Conservation (phyloP, 495 filamentous ascomycete genomes). For the Poronia punctata region DNA sequence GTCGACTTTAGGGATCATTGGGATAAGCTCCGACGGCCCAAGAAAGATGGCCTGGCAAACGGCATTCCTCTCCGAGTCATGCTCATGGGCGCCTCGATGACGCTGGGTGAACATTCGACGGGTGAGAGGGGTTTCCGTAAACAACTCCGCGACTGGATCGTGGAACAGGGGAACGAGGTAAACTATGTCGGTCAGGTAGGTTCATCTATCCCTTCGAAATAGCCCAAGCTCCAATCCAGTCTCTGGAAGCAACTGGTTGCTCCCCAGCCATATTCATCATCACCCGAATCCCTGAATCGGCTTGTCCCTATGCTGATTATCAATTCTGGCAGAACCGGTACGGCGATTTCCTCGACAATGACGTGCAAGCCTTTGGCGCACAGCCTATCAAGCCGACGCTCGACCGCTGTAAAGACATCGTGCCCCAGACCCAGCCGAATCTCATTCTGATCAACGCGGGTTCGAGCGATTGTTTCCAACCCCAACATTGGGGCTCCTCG, state of each 20-base stretch:
- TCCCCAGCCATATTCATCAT: too few species aligned
- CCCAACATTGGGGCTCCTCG: slow-evolving; percentile 21
- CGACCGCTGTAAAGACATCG: slow-evolving; percentile 17
- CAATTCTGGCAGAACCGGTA: slow-evolving; percentile 18
- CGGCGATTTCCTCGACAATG: slow-evolving; percentile 27
- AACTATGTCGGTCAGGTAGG: slow-evolving; percentile 28
- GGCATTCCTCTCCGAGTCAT: slow-evolving; percentile 41
- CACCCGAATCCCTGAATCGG: too few species aligned
- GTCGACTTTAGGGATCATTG: slow-evolving; percentile 11
- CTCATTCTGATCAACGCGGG: slow-evolving; percentile 27
- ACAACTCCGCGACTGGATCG: slow-evolving; percentile 32
- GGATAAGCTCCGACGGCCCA: slow-evolving; percentile 7
- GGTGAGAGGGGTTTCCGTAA: slow-evolving; percentile 51
- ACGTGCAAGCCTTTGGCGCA: slow-evolving; percentile 23
- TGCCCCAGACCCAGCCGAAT: slow-evolving; percentile 23
- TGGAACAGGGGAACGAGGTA: slow-evolving; percentile 25
- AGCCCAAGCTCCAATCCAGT: too few species aligned
- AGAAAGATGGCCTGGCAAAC: slow-evolving; percentile 15
- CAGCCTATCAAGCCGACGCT: slow-evolving; percentile 22
- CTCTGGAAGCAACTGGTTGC: too few species aligned
- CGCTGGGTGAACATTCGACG: slow-evolving; percentile 42
- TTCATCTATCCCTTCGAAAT: slow-evolving; percentile 2
- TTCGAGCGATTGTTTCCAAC: slow-evolving; percentile 24
- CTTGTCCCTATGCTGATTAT: slow-evolving; percentile 11
- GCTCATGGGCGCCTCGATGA: slow-evolving; percentile 54